These are phyloP conservation scores for Penium margaritaceum DNA, from an alignment of 139 green algal genomes.

Conservation along the genomic window DNA sequence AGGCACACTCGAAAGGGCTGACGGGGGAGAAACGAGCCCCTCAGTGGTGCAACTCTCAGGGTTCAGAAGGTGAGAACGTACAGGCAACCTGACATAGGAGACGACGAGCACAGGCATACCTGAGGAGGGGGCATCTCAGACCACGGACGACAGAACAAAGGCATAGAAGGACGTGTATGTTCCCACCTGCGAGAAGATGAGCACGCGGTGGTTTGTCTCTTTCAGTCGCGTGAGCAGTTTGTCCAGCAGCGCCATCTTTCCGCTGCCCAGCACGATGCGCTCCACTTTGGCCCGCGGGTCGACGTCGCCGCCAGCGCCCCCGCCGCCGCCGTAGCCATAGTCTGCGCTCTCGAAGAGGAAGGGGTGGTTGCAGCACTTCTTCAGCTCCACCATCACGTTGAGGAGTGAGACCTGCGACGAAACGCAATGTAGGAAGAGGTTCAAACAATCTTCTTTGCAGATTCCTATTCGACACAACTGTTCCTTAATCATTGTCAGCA, in stretches of 20 bases:
- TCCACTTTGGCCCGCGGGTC: conserved; percentile 18
- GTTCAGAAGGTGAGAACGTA: not conserved
- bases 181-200: conserved; percentile 82
- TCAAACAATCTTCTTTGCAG: no score
- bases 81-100: no score
- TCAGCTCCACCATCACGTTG: conserved; percentile 87
- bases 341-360: conserved; percentile 56
- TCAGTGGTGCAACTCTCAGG: no score
- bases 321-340: conserved; percentile 33
- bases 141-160: no score
- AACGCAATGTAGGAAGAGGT: no score
- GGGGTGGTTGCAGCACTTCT: conserved; percentile 88
- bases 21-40: no score
- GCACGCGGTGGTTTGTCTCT: conserved; percentile 72
- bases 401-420: conserved; percentile 73
- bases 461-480: no score
- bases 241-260: conserved; percentile 83
- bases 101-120: no score
- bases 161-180: no score
- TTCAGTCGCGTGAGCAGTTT: conserved; percentile 81
- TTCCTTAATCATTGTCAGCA: no score
- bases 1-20: no score
- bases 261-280: conserved; percentile 42
- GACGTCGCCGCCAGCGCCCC: not conserved
- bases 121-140: no score